Conservation (phyloP, 2,329 filamentous ascomycete genomes). For the Xylariaceae sp. region DNA sequence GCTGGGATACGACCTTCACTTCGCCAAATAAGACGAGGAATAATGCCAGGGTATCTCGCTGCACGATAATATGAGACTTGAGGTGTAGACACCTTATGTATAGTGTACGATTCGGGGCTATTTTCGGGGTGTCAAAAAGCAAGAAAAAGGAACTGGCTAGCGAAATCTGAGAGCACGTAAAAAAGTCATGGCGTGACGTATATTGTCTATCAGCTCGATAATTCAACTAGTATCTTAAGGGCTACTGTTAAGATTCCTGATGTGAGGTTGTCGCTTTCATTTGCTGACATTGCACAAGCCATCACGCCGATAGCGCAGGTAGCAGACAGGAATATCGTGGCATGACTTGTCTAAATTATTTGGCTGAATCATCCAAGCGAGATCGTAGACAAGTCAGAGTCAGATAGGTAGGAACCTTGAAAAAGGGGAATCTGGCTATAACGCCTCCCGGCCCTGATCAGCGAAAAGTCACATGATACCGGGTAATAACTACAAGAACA, state of each 20-base stretch:
- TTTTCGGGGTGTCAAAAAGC: conserved; percentile 15
- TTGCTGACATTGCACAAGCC: not conserved
- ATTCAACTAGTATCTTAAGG: not conserved
- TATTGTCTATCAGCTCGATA: not conserved
- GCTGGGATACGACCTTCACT: conserved; percentile 96
- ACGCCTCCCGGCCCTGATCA: too few relatives aligned
- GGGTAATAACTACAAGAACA: too few relatives aligned
- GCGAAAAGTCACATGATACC: too few relatives aligned
- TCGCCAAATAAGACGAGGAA: conserved; percentile 71
- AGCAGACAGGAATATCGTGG: too few relatives aligned
- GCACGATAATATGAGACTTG: conserved; percentile 6
- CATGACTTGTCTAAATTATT: too few relatives aligned
- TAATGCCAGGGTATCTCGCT: conserved; percentile 5
- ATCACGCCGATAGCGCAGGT: too few relatives aligned
- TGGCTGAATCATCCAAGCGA: too few relatives aligned
- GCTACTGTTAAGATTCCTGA: not conserved
- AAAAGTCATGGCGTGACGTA: conserved; percentile 17
- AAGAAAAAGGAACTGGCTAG: conserved; percentile 17
- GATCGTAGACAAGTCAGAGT: too few relatives aligned
- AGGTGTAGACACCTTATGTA: conserved; percentile 10
- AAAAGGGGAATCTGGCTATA: too few relatives aligned
- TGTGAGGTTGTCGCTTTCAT: not conserved
- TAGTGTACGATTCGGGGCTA: conserved; percentile 27
- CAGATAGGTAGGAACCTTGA: too few relatives aligned
- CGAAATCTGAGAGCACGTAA: conserved; percentile 14